phyloP scores from a whole-genome alignment of 129 eudicot genomes.

The Flaveria ramosissima region DNA sequence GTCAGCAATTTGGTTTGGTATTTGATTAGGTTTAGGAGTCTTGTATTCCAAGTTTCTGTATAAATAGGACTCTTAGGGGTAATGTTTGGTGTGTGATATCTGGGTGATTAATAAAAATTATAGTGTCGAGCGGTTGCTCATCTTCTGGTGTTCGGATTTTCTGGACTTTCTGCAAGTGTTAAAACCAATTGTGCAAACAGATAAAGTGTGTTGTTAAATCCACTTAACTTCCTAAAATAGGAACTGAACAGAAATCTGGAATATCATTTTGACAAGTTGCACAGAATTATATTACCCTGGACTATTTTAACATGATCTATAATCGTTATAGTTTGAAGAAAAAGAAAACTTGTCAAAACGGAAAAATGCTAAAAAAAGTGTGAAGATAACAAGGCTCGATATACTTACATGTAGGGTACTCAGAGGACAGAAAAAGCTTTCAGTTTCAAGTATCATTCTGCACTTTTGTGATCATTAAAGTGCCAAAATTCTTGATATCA shows the following conservation, averaged over 20 bases:
- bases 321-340: not conserved
- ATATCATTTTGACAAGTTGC: not conserved
- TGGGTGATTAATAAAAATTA: no score
- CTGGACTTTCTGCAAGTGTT: no score
- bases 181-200: no score
- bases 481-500: conserved; percentile 30
- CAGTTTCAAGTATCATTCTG: conserved; percentile 19
- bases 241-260: not conserved
- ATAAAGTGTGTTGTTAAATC: not conserved
- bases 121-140: no score
- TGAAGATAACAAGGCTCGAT: not conserved
- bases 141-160: no score
- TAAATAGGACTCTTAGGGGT: no score
- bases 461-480: conserved; percentile 17
- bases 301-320: not conserved
- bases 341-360: not conserved
- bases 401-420: conserved; percentile 33
- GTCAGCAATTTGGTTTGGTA: no score
- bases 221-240: conserved; percentile 4
- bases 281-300: conserved; percentile 2
- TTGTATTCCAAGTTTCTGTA: no score
- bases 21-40: no score
- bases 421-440: conserved; percentile 21
- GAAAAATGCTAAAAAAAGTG: not conserved
- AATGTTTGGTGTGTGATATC: no score